Percentiles rank a stretch among this genome's conserved stretches.
Conservation (phyloP, 768 basidiomycete genomes). For the Suillus paluster region DNA sequence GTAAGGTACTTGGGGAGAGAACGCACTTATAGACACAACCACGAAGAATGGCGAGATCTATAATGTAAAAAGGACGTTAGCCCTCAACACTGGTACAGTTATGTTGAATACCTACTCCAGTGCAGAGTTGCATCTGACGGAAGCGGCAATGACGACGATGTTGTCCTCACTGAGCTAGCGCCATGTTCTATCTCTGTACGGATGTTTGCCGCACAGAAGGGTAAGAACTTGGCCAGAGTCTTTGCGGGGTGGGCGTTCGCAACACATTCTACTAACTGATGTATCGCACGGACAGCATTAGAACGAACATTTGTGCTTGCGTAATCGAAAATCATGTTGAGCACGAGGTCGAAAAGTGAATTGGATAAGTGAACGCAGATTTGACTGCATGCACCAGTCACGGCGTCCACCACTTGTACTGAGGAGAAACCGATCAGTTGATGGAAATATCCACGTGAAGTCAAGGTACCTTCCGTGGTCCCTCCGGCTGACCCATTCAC, state of each 20-base stretch:
- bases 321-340: slow-evolving; percentile 86
- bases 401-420: slow-evolving; percentile 80
- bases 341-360: slow-evolving; percentile 74
- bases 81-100: not conserved
- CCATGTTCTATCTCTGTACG: slow-evolving; percentile 81
- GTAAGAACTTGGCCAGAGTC: slow-evolving; percentile 78
- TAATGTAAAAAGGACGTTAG: slow-evolving; percentile 1
- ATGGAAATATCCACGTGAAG: not conserved
- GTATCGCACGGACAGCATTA: slow-evolving; percentile 86
- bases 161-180: slow-evolving; percentile 75
- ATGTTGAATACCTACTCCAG: slow-evolving; percentile 62
- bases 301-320: slow-evolving; percentile 79
- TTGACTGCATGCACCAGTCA: slow-evolving; percentile 74
- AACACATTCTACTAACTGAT: slow-evolving; percentile 84
- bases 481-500: slow-evolving; percentile 63
- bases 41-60: slow-evolving; percentile 75
- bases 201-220: slow-evolving; percentile 73
- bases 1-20: not conserved
- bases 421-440: slow-evolving; percentile 8
- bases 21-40: slow-evolving; percentile 82
- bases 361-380: slow-evolving; percentile 64
- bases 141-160: slow-evolving; percentile 66
- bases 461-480: slow-evolving; percentile 59
- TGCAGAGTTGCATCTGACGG: slow-evolving; percentile 87
- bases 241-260: slow-evolving; percentile 80